These are phyloP conservation scores for Lentinus polychrous DNA, from an alignment of 1,284 basidiomycete species.

Conservation along the genomic window DNA sequence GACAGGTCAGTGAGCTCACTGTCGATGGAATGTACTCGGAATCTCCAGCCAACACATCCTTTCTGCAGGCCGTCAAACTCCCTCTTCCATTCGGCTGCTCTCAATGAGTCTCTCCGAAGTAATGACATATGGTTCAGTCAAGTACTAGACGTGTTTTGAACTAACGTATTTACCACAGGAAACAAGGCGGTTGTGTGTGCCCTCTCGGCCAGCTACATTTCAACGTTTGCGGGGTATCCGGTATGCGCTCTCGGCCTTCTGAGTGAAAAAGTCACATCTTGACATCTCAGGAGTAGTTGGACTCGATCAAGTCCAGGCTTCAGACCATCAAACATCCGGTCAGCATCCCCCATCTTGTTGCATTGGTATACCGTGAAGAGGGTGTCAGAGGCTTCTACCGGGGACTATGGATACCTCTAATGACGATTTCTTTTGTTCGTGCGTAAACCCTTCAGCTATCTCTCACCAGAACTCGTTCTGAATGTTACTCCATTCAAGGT, in stretches of 20 bases:
- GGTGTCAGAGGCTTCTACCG: conserved; percentile 90
- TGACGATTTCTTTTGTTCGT: conserved; percentile 96
- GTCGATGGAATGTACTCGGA: not conserved
- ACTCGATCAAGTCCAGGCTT: conserved; percentile 86
- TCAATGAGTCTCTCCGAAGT: conserved; percentile 68
- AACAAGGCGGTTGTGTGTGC: conserved; percentile 81
- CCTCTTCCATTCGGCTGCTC: conserved; percentile 51
- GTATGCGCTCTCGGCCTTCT: conserved; percentile 33
- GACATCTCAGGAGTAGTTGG: conserved; percentile 41
- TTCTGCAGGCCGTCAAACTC: conserved; percentile 45
- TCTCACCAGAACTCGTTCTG: conserved; percentile 8
- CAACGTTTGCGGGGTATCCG: conserved; percentile 78
- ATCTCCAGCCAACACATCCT: conserved; percentile 1
- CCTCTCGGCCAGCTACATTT: conserved; percentile 75
- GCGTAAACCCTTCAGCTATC: conserved; percentile 22
- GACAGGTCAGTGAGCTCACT: conserved; percentile 39
- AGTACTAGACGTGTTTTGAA: not conserved
- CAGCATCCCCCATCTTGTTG: conserved; percentile 67
- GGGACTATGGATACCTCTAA: conserved; percentile 86
- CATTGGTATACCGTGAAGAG: conserved; percentile 81
- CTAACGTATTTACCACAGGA: conserved; percentile 31
- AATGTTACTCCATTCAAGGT: conserved; percentile 34
- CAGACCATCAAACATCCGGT: conserved; percentile 79
- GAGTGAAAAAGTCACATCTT: not conserved
- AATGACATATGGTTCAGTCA: conserved; percentile 12